Evolutionary conservation across 345 rosid species (phyloP).

Genomic region (Raphanus sativus): DNA sequence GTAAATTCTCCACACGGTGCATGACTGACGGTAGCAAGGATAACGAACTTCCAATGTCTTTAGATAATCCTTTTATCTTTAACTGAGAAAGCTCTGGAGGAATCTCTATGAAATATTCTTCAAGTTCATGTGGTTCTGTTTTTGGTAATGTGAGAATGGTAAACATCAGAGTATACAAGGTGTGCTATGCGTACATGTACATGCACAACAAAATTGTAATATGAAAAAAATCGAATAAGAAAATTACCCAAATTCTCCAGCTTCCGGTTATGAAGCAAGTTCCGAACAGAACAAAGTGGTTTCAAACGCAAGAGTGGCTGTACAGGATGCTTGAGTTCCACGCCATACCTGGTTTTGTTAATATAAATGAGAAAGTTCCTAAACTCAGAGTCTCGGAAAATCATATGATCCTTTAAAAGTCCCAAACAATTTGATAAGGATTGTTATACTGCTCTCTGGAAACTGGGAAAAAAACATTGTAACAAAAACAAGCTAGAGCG

Average conservation of each 20-base stretch:
- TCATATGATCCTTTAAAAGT: constrained; percentile 4
- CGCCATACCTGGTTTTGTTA: constrained; percentile 52
- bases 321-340: constrained; percentile 58
- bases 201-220: constrained; percentile 18
- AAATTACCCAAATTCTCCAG: constrained; percentile 56
- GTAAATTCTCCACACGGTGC: constrained; percentile 89
- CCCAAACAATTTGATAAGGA: neutral
- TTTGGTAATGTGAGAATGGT: constrained; percentile 20
- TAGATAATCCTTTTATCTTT: constrained; percentile 83
- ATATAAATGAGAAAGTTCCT: constrained; percentile 28
- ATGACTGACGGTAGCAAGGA: constrained; percentile 89
- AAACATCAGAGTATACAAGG: neutral
- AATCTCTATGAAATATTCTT: constrained; percentile 72
- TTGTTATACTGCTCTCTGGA: constrained; percentile 8
- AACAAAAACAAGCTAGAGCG: constrained; percentile 1
- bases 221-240: constrained; percentile 14
- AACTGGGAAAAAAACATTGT: neutral
- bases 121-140: constrained; percentile 70
- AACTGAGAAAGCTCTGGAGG: constrained; percentile 84
- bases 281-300: constrained; percentile 66
- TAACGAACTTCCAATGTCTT: constrained; percentile 85
- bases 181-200: neutral
- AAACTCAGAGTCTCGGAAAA: constrained; percentile 9
- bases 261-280: constrained; percentile 78
- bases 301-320: constrained; percentile 79